These are phyloP conservation scores for Ephemerocybe angulata DNA, from an alignment of 768 basidiomycete genomes.

Conservation along the genomic window DNA sequence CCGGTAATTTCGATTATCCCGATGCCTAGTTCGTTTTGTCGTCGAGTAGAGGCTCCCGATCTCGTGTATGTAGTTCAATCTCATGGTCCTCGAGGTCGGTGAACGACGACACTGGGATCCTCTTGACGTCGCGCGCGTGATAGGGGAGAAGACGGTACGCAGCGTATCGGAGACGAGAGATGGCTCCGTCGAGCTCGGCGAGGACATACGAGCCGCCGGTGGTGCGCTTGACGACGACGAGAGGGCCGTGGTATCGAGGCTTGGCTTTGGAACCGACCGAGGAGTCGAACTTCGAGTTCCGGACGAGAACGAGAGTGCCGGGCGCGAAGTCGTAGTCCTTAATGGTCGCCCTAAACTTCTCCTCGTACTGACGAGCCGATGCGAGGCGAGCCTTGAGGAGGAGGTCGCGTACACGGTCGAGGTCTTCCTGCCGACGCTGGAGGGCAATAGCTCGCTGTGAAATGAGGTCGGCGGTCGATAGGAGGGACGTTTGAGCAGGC, in stretches of 20 bases:
- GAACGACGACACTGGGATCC: too few species aligned
- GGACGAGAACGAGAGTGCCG: conserved; percentile 29
- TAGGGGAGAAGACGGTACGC: too few species aligned
- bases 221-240: conserved; percentile 23
- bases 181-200: conserved; percentile 23
- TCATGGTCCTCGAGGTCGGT: too few species aligned
- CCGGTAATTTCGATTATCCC: too few species aligned
- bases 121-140: too few species aligned
- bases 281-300: conserved; percentile 27
- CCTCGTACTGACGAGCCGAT: conserved; percentile 22
- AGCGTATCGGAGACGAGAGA: too few species aligned
- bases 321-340: conserved; percentile 15
- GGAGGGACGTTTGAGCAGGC: neutral
- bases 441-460: conserved; percentile 22
- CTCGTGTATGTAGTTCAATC: too few species aligned
- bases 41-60: too few species aligned
- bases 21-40: too few species aligned
- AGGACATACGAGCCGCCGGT: conserved; percentile 23
- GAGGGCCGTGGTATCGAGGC: conserved; percentile 32
- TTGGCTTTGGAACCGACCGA: conserved; percentile 24
- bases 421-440: conserved; percentile 20
- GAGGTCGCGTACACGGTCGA: conserved; percentile 14
- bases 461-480: conserved; percentile 20
- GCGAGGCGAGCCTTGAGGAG: conserved; percentile 12
- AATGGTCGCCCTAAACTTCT: conserved; percentile 14